Evolutionary conservation across 2,329 filamentous ascomycete species (phyloP).

Genomic region (Trichoderma polysporum): DNA sequence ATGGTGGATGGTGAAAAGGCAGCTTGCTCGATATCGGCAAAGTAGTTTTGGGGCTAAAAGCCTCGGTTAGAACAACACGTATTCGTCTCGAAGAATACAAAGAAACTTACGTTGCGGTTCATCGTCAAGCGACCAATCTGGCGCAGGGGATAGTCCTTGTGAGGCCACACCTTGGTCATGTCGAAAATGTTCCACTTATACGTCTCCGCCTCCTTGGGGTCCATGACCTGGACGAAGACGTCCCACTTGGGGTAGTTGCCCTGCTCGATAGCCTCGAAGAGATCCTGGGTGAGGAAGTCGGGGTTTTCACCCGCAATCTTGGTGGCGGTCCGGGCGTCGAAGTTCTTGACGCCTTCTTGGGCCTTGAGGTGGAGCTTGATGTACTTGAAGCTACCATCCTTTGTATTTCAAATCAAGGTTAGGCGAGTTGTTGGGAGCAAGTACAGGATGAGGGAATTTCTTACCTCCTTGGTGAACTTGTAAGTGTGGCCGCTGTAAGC

Average conservation of each 20-base stretch:
- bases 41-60: conserved; percentile 49
- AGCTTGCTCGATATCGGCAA: conserved; percentile 51
- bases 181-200: conserved; percentile 64
- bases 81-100: not conserved
- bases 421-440: not conserved
- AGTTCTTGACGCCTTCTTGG: conserved; percentile 45
- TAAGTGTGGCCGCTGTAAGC: conserved; percentile 50
- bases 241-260: conserved; percentile 52
- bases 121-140: conserved; percentile 66
- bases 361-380: conserved; percentile 52
- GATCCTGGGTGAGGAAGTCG: conserved; percentile 45
- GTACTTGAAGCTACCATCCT: conserved; percentile 49
- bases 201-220: conserved; percentile 48
- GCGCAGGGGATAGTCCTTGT: conserved; percentile 65
- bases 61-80: not conserved
- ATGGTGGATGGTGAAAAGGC: conserved; percentile 52
- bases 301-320: conserved; percentile 46
- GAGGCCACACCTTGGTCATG: conserved; percentile 69
- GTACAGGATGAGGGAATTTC: not conserved
- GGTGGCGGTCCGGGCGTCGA: conserved; percentile 41
- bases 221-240: conserved; percentile 54
- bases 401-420: not conserved
- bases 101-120: conserved; percentile 63
- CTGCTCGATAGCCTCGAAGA: conserved; percentile 43
- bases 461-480: conserved; percentile 40